Evolutionary conservation across 352 stramenopile genomes (phyloP).

Genomic region (Saprolegnia parasitica): DNA sequence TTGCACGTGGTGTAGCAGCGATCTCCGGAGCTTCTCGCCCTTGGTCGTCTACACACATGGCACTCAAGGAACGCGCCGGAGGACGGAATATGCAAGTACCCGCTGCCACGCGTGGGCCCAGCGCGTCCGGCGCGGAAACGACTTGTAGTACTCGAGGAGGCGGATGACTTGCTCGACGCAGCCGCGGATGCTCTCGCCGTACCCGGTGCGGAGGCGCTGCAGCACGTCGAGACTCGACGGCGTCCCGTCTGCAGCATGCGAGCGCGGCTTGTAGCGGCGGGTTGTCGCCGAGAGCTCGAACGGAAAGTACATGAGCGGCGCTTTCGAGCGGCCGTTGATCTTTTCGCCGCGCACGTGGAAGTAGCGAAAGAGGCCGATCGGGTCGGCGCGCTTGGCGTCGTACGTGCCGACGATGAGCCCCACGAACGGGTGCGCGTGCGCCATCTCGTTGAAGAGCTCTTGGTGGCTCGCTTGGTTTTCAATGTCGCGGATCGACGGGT

Average conservation of each 20-base stretch:
- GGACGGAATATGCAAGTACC: conserved; percentile 14
- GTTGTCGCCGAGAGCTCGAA: conserved; percentile 25
- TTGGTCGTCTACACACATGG: conserved; percentile 43
- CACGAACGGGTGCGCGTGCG: conserved; percentile 84
- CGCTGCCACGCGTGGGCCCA: conserved; percentile 65
- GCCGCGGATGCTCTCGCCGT: conserved; percentile 47
- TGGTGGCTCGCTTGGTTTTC: conserved; percentile 94
- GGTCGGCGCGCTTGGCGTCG: conserved; percentile 68
- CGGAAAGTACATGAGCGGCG: conserved; percentile 70
- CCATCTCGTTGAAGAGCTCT: conserved; percentile 65
- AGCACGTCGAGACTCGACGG: conserved; percentile 30
- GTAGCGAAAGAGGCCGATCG: conserved; percentile 78
- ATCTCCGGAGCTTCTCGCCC: conserved; percentile 67
- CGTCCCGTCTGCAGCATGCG: conserved; percentile 18
- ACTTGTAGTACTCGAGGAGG: conserved; percentile 77
- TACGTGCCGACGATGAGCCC: conserved; percentile 93
- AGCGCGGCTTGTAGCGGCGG: conserved; percentile 8
- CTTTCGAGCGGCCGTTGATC: conserved; percentile 41
- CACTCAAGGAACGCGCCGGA: neutral
- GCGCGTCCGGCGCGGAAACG: conserved; percentile 68
- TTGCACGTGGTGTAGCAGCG: conserved; percentile 60
- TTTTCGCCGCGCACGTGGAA: conserved; percentile 74
- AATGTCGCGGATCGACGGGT: conserved; percentile 91
- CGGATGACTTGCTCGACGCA: conserved; percentile 75
- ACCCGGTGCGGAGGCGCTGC: conserved; percentile 51